Evolutionary conservation across 2,329 filamentous ascomycete species (phyloP), one percentile per base, ranked within the genome.

Genomic region (Microsporum ferrugineum): DNA sequence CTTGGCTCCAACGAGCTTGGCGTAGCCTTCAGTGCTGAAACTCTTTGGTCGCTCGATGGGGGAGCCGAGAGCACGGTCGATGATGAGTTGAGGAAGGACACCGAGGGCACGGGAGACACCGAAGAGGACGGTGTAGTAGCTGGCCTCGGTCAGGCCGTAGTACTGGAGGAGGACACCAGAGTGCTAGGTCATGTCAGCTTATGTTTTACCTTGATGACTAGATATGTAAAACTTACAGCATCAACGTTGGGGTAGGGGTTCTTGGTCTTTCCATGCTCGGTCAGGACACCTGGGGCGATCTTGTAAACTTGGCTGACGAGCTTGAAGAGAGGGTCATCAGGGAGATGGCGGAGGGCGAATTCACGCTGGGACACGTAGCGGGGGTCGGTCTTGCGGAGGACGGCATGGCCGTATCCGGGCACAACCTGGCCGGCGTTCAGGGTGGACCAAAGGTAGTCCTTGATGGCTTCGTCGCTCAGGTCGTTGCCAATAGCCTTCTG

Each of bases 221-320:
- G 8, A 17, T 8, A n/a, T 5, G 31, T 43, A 33, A 29, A 53
- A 63, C 61, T 60, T 60, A 63, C 61, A 73, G 92, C 91, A 74
- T 97, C 92, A 73, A 97, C 91, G 82, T 97, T 97, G 79, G 94
- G 94, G 85, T 84, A 97, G 68, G 92, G 92, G 88, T 97, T 95
- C 88, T 95, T 47, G 31, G 47, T 61, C 89, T 99, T 99, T 82
- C 94, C 94, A 83, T 99, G 94, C 87, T 99, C 91, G 68, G 94
- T 99, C 76, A 99, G 84, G 71, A 99, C 94, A 73, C 88, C 88
- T 67, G 94, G 94, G 67, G 94, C 94, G 72, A 99, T 97, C 89
- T 99, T 99, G 89, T 97, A 99, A 71, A 99, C 94, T 83, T 99
- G 94, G 84, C 89, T 95, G 81, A 99, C 94, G 70, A 99, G 89